Percentiles rank a stretch among this genome's conserved stretches.
These are phyloP conservation scores for Boletus patriciae DNA, from an alignment of 768 basidiomycete genomes.

Conservation along the genomic window DNA sequence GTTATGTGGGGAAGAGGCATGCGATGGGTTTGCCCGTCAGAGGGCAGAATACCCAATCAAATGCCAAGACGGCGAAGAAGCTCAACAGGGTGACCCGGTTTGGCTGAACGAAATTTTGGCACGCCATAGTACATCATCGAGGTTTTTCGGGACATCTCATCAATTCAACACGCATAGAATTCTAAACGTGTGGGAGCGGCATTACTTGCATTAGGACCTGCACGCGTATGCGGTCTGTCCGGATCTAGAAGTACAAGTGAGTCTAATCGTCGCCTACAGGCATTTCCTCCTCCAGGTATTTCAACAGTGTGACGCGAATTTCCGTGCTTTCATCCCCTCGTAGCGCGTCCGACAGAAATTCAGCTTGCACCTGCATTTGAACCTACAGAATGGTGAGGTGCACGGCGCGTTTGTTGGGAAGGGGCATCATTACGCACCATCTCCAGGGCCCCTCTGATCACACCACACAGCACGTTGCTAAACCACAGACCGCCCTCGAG, in stretches of 20 bases:
- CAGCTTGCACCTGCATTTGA: conserved; percentile 91
- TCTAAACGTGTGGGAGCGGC: background rate
- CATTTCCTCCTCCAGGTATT: conserved; percentile 95
- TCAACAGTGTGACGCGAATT: conserved; percentile 84
- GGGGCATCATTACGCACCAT: conserved; percentile 63
- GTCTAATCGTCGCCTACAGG: conserved; percentile 86
- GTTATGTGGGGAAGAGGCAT: conserved; percentile 89
- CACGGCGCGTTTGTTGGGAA: conserved; percentile 1
- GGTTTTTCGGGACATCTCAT: conserved; percentile 1
- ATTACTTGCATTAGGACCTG: conserved; percentile 8
- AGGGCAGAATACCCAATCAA: conserved; percentile 90
- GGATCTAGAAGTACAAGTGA: conserved; percentile 21
- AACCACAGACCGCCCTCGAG: conserved; percentile 95
- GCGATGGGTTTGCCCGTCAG: conserved; percentile 92
- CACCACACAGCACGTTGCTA: conserved; percentile 94
- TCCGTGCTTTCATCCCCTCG: conserved; percentile 94
- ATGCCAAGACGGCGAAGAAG: conserved; percentile 87
- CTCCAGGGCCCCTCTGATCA: conserved; percentile 88
- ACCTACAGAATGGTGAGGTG: conserved; percentile 52
- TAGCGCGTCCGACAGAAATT: conserved; percentile 86
- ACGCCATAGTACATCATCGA: conserved; percentile 7
- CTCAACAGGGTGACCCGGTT: conserved; percentile 82
- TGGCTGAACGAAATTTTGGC: conserved; percentile 27
- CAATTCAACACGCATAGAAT: background rate
- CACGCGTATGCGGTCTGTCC: background rate